phyloP scores from a whole-genome alignment of 2,329 filamentous ascomycete species.

The Clathrospora elynae region DNA sequence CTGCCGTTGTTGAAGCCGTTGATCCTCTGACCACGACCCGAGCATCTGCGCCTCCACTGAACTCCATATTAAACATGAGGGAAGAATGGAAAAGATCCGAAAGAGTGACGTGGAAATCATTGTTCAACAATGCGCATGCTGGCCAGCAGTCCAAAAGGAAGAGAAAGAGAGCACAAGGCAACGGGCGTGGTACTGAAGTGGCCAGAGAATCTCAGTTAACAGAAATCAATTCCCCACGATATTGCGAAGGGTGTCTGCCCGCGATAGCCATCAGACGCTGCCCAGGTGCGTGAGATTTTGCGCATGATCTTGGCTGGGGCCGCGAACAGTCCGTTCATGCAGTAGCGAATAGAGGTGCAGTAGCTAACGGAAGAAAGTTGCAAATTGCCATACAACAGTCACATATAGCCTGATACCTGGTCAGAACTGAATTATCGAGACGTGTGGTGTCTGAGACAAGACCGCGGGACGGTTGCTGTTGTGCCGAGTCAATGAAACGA shows the following conservation, averaged over 20 bases:
- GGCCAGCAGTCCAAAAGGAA: slow-evolving; percentile 22
- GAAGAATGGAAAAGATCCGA: slow-evolving; percentile 19
- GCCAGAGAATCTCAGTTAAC: slow-evolving; percentile 2
- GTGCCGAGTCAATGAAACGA: slow-evolving; percentile 12
- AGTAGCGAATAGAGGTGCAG: slow-evolving; percentile 6
- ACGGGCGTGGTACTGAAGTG: no score
- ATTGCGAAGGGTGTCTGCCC: no score
- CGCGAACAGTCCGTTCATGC: no score
- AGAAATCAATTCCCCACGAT: no score
- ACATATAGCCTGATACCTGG: not conserved
- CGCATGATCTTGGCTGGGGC: no score
- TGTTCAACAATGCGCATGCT: slow-evolving; percentile 38
- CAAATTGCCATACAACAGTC: slow-evolving; percentile 1
- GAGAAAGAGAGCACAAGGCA: slow-evolving; percentile 6
- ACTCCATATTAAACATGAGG: slow-evolving; percentile 25
- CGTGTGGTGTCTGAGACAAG: slow-evolving; percentile 21
- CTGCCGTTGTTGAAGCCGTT: slow-evolving; percentile 20
- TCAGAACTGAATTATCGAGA: slow-evolving; percentile 19
- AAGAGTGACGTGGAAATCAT: slow-evolving; percentile 29
- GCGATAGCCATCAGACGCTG: no score
- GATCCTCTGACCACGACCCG: slow-evolving; percentile 23
- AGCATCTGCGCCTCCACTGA: slow-evolving; percentile 37
- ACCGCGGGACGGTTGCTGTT: slow-evolving; percentile 14
- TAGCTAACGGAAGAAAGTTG: slow-evolving; percentile 3
- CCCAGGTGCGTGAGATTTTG: no score